Evolutionary conservation across 1,284 basidiomycete genomes (phyloP).

Genomic region (Mrakiaceae sp.): DNA sequence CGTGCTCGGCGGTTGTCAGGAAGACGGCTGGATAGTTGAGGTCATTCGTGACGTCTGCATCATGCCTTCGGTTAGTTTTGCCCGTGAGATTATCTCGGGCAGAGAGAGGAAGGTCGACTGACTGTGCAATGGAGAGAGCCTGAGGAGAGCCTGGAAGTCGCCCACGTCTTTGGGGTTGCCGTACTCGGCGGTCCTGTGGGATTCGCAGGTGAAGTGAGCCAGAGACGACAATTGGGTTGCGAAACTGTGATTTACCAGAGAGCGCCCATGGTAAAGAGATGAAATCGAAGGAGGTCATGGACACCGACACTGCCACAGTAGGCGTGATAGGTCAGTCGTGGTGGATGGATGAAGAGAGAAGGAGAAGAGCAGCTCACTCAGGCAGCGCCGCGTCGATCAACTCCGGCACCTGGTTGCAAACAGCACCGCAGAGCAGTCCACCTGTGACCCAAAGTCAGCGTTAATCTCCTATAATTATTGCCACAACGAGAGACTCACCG

Average conservation of each 20-base stretch:
- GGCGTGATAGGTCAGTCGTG: not conserved
- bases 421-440: slow-evolving; percentile 12
- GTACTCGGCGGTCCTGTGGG: slow-evolving; percentile 10
- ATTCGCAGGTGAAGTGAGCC: not conserved
- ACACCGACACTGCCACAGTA: slow-evolving; percentile 10
- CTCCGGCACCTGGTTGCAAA: slow-evolving; percentile 12
- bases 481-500: not conserved
- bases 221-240: not conserved
- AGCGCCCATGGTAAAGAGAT: slow-evolving; percentile 14
- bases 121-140: slow-evolving; percentile 15
- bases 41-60: not conserved
- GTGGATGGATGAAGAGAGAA: not conserved
- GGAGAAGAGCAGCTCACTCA: not conserved
- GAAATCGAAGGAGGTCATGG: slow-evolving; percentile 14
- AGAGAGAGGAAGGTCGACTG: not conserved
- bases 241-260: slow-evolving; percentile 2
- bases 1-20: slow-evolving; percentile 15
- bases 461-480: no score
- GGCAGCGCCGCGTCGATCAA: slow-evolving; percentile 11
- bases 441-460: not conserved
- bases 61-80: not conserved
- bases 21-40: slow-evolving; percentile 5
- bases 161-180: not conserved
- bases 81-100: not conserved
- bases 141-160: slow-evolving; percentile 4